Evolutionary conservation across 2,329 filamentous ascomycete genomes (phyloP), one percentile per base, ranked within the genome.

Genomic region (Elsinoe necatrix): DNA sequence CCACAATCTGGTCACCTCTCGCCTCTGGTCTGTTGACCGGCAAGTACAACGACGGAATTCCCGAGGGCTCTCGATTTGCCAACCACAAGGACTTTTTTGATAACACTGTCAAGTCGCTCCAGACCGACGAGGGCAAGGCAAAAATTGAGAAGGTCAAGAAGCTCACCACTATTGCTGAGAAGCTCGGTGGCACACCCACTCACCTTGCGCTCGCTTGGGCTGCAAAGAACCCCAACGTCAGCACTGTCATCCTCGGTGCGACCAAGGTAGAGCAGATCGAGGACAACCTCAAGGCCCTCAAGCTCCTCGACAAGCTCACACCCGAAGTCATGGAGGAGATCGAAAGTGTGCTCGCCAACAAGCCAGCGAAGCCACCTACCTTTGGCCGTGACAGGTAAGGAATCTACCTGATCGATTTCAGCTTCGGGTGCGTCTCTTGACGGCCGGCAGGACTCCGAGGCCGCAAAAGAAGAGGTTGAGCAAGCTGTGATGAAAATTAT

Each of bases 21-120:
- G 78, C 76, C 47, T 77, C 73, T 27, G 81, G 81, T 57, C 68
- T 84, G 37, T 67, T 84, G 55, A 83, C 79, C 6, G 81, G 81
- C 64, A 84, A 84, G 70, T 84, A 84, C 74, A 82, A 83, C 68
- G 75, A 82, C 60, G 80, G 80, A 55, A 80, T 83, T 56, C 80
- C 80, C 14, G 75, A 80, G 63, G 80, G 77, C 64, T 83, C 79
- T 37, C 79, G 82, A 34, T 82, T 82, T 63, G 78, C 78, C 56
- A 79, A 73, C 61, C 80, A 81, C 69, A 75, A 77, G 59, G 76
- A 76, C 54, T 77, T 78, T 63, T 84, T 84, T 68, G 77, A 78
- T 61, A 73, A 76, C 63, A 79, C 76, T 16, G 75, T 83, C 59
- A 75, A 76, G 63, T 69, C 69, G 52, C 73, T 80, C 55, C 72